phyloP scores from a whole-genome alignment of 1,139 yeast genomes.

The Saccharomyces hybrid region DNA sequence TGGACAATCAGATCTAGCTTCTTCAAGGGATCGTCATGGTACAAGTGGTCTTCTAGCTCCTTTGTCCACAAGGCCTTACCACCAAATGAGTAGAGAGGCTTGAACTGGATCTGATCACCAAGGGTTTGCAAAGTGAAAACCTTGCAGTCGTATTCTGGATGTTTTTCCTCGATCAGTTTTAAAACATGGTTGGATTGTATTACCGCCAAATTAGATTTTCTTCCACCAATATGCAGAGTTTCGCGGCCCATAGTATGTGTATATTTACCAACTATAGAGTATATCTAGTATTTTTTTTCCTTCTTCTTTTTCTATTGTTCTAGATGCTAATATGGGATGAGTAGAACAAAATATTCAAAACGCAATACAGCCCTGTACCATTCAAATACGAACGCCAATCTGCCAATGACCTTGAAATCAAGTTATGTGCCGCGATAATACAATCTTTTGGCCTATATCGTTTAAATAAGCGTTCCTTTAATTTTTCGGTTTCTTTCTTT shows the following conservation, averaged over 20 bases:
- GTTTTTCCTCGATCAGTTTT: constrained; percentile 46
- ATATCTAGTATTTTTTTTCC: not conserved
- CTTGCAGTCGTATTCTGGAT: constrained; percentile 57
- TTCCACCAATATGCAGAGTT: constrained; percentile 59
- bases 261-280: not conserved
- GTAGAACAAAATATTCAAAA: not conserved
- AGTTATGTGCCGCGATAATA: not conserved
- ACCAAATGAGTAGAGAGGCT: constrained; percentile 88
- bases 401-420: not conserved
- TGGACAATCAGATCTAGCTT: constrained; percentile 81
- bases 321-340: not conserved
- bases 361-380: not conserved
- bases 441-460: not conserved
- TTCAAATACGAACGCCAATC: not conserved
- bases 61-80: constrained; percentile 96
- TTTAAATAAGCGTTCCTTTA: not conserved
- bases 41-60: constrained; percentile 74
- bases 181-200: constrained; percentile 75
- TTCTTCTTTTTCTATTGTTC: not conserved
- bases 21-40: constrained; percentile 45
- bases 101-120: constrained; percentile 80
- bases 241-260: constrained; percentile 8
- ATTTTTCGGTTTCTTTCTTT: not conserved
- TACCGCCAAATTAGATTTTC: constrained; percentile 82
- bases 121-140: constrained; percentile 76